A percentile compares a stretch with the other conserved stretches of the same genome.
Evolutionary conservation across 2,329 filamentous ascomycete species (phyloP).

Genomic region (Taxawa tesnikishii): DNA sequence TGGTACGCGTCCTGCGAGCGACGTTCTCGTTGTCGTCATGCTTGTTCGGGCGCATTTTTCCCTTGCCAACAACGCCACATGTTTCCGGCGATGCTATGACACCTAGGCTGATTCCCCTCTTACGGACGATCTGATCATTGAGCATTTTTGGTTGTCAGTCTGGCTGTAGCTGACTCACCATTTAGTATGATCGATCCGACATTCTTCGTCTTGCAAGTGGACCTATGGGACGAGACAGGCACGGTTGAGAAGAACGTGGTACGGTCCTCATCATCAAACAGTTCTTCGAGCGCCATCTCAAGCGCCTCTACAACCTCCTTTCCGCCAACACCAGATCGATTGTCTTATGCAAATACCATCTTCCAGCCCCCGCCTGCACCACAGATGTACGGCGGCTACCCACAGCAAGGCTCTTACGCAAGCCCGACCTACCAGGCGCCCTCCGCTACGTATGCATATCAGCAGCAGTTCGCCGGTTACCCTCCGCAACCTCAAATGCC

Average conservation of each 20-base stretch:
- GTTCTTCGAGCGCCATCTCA: constrained; percentile 59
- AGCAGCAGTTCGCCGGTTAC: constrained; percentile 5
- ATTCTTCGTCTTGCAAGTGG: constrained; percentile 57
- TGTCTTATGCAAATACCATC: constrained; percentile 6
- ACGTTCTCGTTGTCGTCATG: no score
- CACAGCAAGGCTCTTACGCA: no score
- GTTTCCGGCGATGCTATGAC: no score
- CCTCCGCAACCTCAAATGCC: constrained; percentile 1
- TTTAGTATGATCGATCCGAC: constrained; percentile 55
- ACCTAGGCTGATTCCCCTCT: no score
- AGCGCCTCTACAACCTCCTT: constrained; percentile 71
- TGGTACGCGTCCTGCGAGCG: no score
- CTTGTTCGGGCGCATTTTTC: no score
- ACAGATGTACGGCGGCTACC: constrained; percentile 10
- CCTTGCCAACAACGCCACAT: no score
- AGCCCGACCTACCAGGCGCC: neutral
- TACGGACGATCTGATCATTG: no score
- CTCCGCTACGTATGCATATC: neutral
- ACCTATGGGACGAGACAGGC: constrained; percentile 53
- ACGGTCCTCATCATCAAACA: constrained; percentile 47
- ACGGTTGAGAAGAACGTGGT: constrained; percentile 56
- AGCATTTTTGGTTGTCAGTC: no score
- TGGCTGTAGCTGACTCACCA: no score
- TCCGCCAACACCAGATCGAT: constrained; percentile 34
- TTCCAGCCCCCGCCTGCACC: no score